A percentile compares a stretch with the other conserved stretches of the same genome.
Conservation (phyloP, 441 rosid genomes). For the Euphorbia corollata region DNA sequence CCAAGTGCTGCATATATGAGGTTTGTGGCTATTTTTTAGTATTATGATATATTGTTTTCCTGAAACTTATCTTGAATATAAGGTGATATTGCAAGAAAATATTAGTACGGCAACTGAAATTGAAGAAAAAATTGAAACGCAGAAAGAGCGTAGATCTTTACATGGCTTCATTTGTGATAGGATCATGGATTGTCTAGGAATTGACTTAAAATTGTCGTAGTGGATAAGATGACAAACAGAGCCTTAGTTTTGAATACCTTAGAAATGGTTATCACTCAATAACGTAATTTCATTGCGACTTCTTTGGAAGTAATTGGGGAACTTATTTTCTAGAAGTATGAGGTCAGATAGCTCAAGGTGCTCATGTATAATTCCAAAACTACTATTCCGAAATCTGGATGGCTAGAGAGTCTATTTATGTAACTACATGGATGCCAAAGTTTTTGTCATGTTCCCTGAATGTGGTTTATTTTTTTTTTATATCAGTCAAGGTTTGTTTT, state of each 20-base stretch:
- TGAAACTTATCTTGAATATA: not conserved
- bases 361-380: not conserved
- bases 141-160: not conserved
- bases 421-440: not conserved
- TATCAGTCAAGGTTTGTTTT: not conserved
- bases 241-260: not conserved
- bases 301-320: not conserved
- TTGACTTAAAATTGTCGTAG: not conserved
- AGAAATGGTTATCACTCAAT: not conserved
- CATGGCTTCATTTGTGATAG: conserved; percentile 5
- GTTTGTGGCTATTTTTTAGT: not conserved
- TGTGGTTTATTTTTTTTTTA: not conserved
- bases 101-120: not conserved
- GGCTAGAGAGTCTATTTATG: not conserved
- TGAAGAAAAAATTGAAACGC: not conserved
- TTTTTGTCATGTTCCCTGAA: too few relatives aligned
- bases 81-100: not conserved
- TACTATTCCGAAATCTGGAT: not conserved
- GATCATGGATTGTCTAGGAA: not conserved
- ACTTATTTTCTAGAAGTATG: not conserved
- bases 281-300: conserved; percentile 10
- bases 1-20: conserved; percentile 3
- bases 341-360: not conserved
- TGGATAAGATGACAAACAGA: not conserved
- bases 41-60: not conserved